Evolutionary conservation across 352 stramenopile species (phyloP).

Genomic region (Globisporangium solare): DNA sequence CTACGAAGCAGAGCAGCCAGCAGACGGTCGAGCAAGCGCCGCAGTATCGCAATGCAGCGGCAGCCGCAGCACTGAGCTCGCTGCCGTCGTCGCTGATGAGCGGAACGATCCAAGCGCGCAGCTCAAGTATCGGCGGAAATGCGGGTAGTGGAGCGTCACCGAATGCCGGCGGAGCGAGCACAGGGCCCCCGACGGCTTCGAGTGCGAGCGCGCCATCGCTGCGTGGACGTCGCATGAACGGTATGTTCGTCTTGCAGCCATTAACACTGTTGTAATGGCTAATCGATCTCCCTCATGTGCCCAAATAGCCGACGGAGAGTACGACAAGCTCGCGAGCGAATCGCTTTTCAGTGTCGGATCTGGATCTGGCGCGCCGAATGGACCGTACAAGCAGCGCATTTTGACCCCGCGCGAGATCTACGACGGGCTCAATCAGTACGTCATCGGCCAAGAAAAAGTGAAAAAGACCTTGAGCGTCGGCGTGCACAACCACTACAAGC

Average conservation of each 20-base stretch:
- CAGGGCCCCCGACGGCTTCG: constrained; percentile 3
- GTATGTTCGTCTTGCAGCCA: constrained; percentile 7
- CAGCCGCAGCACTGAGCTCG: constrained; percentile 58
- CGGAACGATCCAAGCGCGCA: constrained; percentile 39
- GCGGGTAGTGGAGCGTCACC: neutral
- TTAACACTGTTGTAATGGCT: too few species aligned
- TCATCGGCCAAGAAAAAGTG: constrained; percentile 96
- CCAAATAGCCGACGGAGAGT: constrained; percentile 58
- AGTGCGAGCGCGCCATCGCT: neutral
- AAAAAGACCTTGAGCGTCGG: constrained; percentile 95
- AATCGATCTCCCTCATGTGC: too few species aligned
- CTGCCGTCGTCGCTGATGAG: constrained; percentile 52
- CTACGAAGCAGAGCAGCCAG: constrained; percentile 7
- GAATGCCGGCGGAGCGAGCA: neutral
- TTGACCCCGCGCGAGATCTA: constrained; percentile 93
- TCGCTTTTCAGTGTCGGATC: constrained; percentile 23
- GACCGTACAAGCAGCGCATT: constrained; percentile 35
- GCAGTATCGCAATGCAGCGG: constrained; percentile 57
- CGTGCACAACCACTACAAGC: constrained; percentile 99
- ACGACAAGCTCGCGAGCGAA: constrained; percentile 70
- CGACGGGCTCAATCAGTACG: constrained; percentile 93
- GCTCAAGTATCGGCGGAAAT: constrained; percentile 26
- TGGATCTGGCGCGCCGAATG: constrained; percentile 9
- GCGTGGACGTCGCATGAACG: constrained; percentile 47
- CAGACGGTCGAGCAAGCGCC: constrained; percentile 10